Percentiles rank a stretch among this genome's conserved stretches.
phyloP scores from a whole-genome alignment of 352 stramenopile genomes.

The Peronospora destructor region DNA sequence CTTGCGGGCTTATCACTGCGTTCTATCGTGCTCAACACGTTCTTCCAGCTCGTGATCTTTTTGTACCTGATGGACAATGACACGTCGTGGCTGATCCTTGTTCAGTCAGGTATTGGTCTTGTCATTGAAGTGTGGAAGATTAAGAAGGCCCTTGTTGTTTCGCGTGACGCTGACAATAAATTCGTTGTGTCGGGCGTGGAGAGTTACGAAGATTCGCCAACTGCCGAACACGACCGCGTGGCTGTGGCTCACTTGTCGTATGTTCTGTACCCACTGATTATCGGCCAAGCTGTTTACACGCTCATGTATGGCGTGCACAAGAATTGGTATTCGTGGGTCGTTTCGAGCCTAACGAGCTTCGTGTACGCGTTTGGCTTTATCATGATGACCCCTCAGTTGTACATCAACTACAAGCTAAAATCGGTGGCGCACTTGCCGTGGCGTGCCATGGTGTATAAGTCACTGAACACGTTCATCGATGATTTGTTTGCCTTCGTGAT shows the following conservation, averaged over 20 bases:
- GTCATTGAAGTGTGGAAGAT: slow-evolving; percentile 91
- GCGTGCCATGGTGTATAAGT: slow-evolving; percentile 98
- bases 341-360: slow-evolving; percentile 95
- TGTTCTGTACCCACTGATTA: slow-evolving; percentile 83
- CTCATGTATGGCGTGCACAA: slow-evolving; percentile 91
- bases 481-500: slow-evolving; percentile 90
- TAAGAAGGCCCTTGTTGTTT: slow-evolving; percentile 84
- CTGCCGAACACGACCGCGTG: slow-evolving; percentile 78
- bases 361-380: slow-evolving; percentile 99
- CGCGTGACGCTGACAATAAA: slow-evolving; percentile 71
- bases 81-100: slow-evolving; percentile 93
- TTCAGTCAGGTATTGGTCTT: slow-evolving; percentile 73
- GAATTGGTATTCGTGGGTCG: slow-evolving; percentile 96
- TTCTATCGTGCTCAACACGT: slow-evolving; percentile 92
- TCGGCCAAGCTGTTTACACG: slow-evolving; percentile 92
- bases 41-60: slow-evolving; percentile 96
- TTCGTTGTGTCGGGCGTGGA: slow-evolving; percentile 75
- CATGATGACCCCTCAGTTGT: slow-evolving; percentile 98
- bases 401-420: slow-evolving; percentile 99
- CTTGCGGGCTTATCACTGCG: slow-evolving; percentile 92
- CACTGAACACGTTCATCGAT: slow-evolving; percentile 92
- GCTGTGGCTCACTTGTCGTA: slow-evolving; percentile 79
- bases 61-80: slow-evolving; percentile 97
- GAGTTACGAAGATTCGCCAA: slow-evolving; percentile 78
- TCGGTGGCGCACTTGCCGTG: slow-evolving; percentile 94